phyloP scores from a whole-genome alignment of 805 yeast genomes.

The Metschnikowia arizonensis region DNA sequence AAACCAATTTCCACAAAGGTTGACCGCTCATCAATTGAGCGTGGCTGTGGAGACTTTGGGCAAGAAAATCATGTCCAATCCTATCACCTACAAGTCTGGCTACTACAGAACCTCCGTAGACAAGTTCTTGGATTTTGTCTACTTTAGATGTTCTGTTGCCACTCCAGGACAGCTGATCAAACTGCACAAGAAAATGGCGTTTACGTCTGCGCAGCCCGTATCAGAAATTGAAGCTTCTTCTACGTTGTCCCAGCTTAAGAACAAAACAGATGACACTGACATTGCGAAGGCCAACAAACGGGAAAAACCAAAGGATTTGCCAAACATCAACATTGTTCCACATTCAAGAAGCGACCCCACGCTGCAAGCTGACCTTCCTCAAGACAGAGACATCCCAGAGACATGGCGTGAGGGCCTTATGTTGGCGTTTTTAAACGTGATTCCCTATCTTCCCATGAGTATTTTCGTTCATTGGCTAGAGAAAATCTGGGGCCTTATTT shows the following conservation, averaged over 20 bases:
- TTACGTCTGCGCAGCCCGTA: constrained; percentile 38
- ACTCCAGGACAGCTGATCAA: constrained; percentile 28
- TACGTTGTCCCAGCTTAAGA: constrained; percentile 28
- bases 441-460: constrained; percentile 49
- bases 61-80: constrained; percentile 30
- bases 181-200: constrained; percentile 8
- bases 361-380: not conserved
- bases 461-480: constrained; percentile 46
- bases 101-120: constrained; percentile 21
- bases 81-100: constrained; percentile 14
- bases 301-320: constrained; percentile 31
- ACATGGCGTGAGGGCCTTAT: constrained; percentile 48
- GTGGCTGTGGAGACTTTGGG: constrained; percentile 58
- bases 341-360: constrained; percentile 8
- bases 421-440: constrained; percentile 43
- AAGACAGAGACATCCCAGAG: constrained; percentile 27
- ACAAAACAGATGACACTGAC: constrained; percentile 19
- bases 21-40: constrained; percentile 53
- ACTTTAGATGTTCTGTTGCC: constrained; percentile 36
- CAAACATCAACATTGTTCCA: constrained; percentile 14
- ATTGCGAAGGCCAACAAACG: constrained; percentile 28
- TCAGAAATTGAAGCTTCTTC: constrained; percentile 35
- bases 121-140: constrained; percentile 42
- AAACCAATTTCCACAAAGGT: constrained; percentile 51
- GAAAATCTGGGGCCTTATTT: constrained; percentile 35